A percentile compares a stretch with the other conserved stretches of the same genome.
Evolutionary conservation across 257 asterid species (phyloP).

Genomic region (Lithospermum erythrorhizon): DNA sequence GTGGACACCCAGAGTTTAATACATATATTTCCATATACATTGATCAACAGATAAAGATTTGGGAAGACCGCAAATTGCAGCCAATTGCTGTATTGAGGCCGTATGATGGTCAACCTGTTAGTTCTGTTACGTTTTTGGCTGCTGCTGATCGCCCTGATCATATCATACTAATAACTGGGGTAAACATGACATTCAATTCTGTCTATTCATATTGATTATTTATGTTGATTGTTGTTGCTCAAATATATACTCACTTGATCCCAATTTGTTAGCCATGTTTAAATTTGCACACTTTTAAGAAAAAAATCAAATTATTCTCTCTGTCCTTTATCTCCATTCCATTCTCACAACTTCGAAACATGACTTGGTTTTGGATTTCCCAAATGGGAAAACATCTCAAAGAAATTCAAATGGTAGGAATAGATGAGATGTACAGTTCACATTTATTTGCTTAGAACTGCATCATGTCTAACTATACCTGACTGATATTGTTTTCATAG

Average conservation of each 20-base stretch:
- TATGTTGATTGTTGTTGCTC: too few species aligned
- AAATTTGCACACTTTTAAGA: too few species aligned
- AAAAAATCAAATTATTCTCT: too few species aligned
- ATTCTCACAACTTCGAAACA: too few species aligned
- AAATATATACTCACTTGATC: too few species aligned
- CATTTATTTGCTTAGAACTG: neutral
- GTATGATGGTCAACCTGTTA: constrained; percentile 91
- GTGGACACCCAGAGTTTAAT: too few species aligned
- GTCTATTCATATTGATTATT: too few species aligned
- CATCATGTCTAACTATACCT: neutral
- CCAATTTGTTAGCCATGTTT: too few species aligned
- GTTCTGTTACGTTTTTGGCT: constrained; percentile 85
- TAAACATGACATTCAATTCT: constrained; percentile 11
- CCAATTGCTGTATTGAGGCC: constrained; percentile 94
- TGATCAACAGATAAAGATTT: constrained; percentile 70
- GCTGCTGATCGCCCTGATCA: constrained; percentile 87
- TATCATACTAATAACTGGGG: constrained; percentile 96
- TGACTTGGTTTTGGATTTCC: too few species aligned
- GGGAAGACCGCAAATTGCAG: constrained; percentile 78
- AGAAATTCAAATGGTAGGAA: neutral
- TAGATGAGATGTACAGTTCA: neutral
- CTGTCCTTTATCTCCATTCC: too few species aligned
- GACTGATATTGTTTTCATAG: constrained; percentile 26
- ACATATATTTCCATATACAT: neutral
- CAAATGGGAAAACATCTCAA: too few species aligned